Conservation (phyloP, 495 filamentous ascomycete species). For the Neurospora sp. region DNA sequence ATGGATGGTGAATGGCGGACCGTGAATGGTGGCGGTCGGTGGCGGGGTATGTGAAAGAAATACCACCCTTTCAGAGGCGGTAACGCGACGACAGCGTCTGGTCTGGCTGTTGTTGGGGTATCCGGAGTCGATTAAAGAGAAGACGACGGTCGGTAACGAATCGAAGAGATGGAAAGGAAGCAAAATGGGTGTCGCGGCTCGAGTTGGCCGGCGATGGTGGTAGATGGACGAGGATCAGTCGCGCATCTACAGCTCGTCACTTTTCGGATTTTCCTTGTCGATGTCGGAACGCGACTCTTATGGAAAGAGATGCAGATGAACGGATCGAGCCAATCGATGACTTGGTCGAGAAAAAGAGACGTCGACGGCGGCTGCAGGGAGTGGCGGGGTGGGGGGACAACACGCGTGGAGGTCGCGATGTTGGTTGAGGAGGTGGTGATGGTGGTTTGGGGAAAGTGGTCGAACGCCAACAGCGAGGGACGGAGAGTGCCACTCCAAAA, state of each 20-base stretch:
- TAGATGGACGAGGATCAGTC: neutral
- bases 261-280: neutral
- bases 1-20: neutral
- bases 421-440: neutral
- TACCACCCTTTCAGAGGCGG: neutral
- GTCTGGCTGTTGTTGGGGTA: neutral
- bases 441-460: neutral
- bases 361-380: neutral
- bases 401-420: neutral
- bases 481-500: neutral
- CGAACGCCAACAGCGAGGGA: neutral
- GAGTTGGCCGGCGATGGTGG: neutral
- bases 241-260: neutral
- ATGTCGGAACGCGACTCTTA: neutral
- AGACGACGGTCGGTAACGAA: neutral
- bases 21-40: neutral
- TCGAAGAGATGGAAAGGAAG: neutral
- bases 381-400: neutral
- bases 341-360: neutral
- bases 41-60: neutral
- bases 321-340: neutral
- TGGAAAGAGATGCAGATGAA: neutral
- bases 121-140: neutral
- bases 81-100: neutral
- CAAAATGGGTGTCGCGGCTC: neutral